Evolutionary conservation across 768 basidiomycete genomes (phyloP), one percentile per base, ranked within the genome.

Genomic region (Agaricus sinodeliciosus): DNA sequence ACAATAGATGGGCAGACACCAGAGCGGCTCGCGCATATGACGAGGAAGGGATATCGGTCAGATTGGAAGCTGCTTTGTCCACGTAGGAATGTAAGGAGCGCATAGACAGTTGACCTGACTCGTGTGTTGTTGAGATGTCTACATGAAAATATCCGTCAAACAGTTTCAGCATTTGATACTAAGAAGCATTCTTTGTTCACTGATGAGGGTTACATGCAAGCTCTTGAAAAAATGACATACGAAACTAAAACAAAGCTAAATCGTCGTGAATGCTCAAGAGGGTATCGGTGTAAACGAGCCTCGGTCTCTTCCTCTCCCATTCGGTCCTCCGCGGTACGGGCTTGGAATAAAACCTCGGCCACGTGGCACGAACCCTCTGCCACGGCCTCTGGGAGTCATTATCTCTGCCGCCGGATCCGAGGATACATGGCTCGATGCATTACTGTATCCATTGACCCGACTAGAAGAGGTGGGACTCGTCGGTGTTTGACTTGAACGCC

Each of bases 231-330:
- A 22, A 22, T 22, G 22, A 22, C 22, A 22, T 22, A 22, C 37
- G 15, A 37, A 34, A 36, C 22, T 34, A 8, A 9, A 34, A 15
- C 35, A 22, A 36, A 22, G 12, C 12, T 46, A 26, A n/a, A n/a
- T n/a, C 3, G 25, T 18, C 8, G 22, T 18, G 16, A 36, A 11
- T 16, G 9, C 11, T 48, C 35, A 48, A 37, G 44, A 46, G 13
- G 25, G 19, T 26, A 48, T 35, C 18, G 47, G 47, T 36, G 65
- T 58, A 44, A 64, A 59, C 16, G 63, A 62, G 12, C 70, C 73
- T 22, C 72, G 62, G 11, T 71, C 73, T 46, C 73, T 64, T 19
- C 75, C 74, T 50, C 73, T 68, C 49, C 31, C 8, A 11, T 69
- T 59, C 12, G 63, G 61, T 16, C 40, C 55, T 22, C 71, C 72